Evolutionary conservation across 192 early-diverging fungal genomes (phyloP).

Genomic region (Spinellus fusiger): DNA sequence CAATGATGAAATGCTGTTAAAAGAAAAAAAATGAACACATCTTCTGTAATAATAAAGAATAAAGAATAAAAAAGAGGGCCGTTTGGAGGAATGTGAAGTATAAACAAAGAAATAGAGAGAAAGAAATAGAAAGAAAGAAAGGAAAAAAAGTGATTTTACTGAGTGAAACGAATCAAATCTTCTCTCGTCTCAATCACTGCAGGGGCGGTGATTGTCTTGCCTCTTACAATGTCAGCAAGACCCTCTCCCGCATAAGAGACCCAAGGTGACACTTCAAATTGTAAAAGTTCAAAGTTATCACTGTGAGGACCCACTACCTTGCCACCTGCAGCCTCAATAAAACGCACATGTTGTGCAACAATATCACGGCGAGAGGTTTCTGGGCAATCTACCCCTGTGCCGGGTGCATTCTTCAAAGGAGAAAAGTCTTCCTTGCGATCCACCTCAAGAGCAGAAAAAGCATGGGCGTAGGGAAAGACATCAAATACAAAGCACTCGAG

Average conservation of each 20-base stretch:
- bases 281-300: conserved; percentile 26
- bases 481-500: conserved; percentile 99
- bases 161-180: conserved; percentile 25
- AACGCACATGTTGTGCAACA: conserved; percentile 80
- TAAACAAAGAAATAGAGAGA: no score
- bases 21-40: no score
- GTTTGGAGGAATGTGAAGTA: neutral
- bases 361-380: conserved; percentile 92
- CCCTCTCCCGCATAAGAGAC: conserved; percentile 94
- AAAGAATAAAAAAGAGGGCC: no score
- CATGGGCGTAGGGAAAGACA: conserved; percentile 87
- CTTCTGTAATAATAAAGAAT: no score
- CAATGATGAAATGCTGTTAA: no score
- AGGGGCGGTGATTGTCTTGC: conserved; percentile 64
- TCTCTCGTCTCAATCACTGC: conserved; percentile 32
- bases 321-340: conserved; percentile 81
- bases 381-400: conserved; percentile 79
- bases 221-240: conserved; percentile 62
- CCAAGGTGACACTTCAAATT: conserved; percentile 84
- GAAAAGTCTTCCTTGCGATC: conserved; percentile 94
- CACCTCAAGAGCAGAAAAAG: conserved; percentile 89
- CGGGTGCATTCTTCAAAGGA: conserved; percentile 96
- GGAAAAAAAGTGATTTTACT: neutral
- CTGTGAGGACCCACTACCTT: conserved; percentile 39
- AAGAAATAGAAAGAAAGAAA: no score